These are phyloP conservation scores for Aspergillus mulundensis DNA, from an alignment of 495 filamentous ascomycete species.

Conservation along the genomic window DNA sequence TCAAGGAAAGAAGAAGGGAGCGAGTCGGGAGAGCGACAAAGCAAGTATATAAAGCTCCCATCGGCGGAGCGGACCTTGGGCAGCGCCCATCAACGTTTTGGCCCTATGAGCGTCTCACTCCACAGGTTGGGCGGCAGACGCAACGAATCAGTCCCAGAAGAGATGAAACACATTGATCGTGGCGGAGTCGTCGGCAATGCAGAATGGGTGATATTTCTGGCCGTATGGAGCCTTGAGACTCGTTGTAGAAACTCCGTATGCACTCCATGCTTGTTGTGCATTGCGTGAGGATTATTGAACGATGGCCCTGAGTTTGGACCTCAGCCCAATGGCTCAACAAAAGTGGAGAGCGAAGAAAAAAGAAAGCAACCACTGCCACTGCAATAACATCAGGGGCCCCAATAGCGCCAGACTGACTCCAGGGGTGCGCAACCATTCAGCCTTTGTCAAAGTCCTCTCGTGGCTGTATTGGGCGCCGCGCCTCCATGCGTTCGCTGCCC, in stretches of 20 bases:
- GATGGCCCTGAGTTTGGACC: constrained; percentile 5
- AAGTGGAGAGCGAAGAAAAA: constrained; percentile 1
- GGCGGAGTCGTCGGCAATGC: constrained; percentile 15
- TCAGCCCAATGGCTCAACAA: neutral
- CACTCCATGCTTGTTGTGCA: neutral
- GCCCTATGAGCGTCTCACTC: constrained; percentile 23
- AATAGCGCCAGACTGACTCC: constrained; percentile 1
- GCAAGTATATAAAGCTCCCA: constrained; percentile 16
- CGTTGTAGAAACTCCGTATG: constrained; percentile 8
- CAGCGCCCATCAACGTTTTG: constrained; percentile 18
- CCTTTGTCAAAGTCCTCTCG: constrained; percentile 4
- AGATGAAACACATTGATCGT: constrained; percentile 18
- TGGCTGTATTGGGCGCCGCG: constrained; percentile 14
- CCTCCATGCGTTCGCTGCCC: constrained; percentile 10
- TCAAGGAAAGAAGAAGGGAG: constrained; percentile 11
- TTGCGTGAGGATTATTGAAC: neutral
- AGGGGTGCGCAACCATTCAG: constrained; percentile 10
- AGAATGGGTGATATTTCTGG: constrained; percentile 15
- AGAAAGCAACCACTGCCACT: constrained; percentile 2
- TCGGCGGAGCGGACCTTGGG: constrained; percentile 17
- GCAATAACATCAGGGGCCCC: neutral
- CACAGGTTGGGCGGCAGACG: constrained; percentile 24
- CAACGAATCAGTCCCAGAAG: constrained; percentile 19
- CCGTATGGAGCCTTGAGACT: constrained; percentile 11
- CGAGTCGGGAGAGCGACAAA: constrained; percentile 3